Evolutionary conservation across 768 basidiomycete species (phyloP), one percentile per base, ranked within the genome.

Genomic region (Tulasnella sp.): DNA sequence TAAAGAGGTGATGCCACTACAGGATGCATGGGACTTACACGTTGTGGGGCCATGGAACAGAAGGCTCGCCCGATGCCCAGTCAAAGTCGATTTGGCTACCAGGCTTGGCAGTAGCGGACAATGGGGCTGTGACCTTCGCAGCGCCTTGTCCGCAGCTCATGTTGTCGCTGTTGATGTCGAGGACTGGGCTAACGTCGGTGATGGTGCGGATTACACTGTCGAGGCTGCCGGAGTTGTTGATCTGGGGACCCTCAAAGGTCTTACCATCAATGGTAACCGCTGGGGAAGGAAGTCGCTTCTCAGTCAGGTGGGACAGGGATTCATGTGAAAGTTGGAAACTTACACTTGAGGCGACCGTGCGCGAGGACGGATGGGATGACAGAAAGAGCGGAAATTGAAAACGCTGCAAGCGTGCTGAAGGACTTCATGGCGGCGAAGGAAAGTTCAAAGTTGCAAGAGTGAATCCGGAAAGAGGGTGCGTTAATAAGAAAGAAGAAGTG

Each of bases 131-230:
- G 51, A 88, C 83, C 5, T 86, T 79, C 0, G 90, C 91, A 3
- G 91, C 88, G 44, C 86, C 83, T 26, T 86, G 84, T 10, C 92
- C 92, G 80, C 92, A 93, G 83, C 88, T 91, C 23, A 92, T 73
- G 76, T 85, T 86, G 2, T 87, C 81, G 81, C 91, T 92, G 51
- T 75, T 84, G 29, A 90, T 87, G 55, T 89, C 90, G 83, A 92
- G 89, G 79, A 89, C 87, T 0, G 89, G 88, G 0, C 82, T 79
- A 77, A 86, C 85, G 79, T 81, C 82, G 77, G 84, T 82, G 73
- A 89, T 85, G 74, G 85, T 85, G 29, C 88, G 88, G 70, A 89
- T 85, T 18, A 87, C 85, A 67, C 78, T 80, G 5, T 57, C 23
- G 26, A 55, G 44, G 70, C 84, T 84, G 72, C 80, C 81, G 79